phyloP scores from a whole-genome alignment of 2,329 filamentous ascomycete species.

The Neurospora crassa region DNA sequence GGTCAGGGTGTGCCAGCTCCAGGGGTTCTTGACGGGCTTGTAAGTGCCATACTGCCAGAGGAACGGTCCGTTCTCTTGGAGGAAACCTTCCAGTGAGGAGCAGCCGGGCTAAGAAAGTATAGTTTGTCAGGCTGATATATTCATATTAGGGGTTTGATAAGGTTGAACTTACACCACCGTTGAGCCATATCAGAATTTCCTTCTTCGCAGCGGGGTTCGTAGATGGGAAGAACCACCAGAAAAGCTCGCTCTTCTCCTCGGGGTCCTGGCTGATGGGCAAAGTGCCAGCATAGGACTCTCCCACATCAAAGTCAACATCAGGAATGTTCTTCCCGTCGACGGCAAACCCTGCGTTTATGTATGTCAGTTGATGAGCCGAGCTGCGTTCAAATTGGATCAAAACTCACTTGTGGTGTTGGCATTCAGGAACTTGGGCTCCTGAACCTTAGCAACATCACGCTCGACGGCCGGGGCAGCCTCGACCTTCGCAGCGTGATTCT shows the following conservation, averaged over 20 bases:
- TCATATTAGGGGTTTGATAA: too few species aligned
- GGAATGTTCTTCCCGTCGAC: conserved; percentile 57
- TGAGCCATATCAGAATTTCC: conserved; percentile 55
- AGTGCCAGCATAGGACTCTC: conserved; percentile 55
- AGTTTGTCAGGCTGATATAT: neutral
- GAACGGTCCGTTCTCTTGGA: conserved; percentile 72
- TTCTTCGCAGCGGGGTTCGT: conserved; percentile 38
- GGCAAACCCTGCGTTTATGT: conserved; percentile 39
- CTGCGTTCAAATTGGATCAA: neutral
- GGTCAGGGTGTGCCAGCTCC: conserved; percentile 66
- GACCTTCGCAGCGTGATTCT: neutral
- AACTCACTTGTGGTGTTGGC: conserved; percentile 18
- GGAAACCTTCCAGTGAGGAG: conserved; percentile 54
- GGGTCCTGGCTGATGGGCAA: conserved; percentile 44
- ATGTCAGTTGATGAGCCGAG: neutral
- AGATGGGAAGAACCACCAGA: conserved; percentile 60
- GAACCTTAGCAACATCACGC: neutral
- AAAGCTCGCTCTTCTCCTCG: conserved; percentile 39
- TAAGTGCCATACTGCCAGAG: conserved; percentile 61
- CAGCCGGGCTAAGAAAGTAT: conserved; percentile 37
- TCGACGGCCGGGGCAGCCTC: neutral
- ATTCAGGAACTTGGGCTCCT: conserved; percentile 15
- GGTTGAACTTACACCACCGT: conserved; percentile 35
- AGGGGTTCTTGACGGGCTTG: conserved; percentile 54
- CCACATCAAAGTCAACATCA: conserved; percentile 59